Base-by-base conservation (phyloP, 257 asterid genomes). In the Petunia secreta region DNA sequence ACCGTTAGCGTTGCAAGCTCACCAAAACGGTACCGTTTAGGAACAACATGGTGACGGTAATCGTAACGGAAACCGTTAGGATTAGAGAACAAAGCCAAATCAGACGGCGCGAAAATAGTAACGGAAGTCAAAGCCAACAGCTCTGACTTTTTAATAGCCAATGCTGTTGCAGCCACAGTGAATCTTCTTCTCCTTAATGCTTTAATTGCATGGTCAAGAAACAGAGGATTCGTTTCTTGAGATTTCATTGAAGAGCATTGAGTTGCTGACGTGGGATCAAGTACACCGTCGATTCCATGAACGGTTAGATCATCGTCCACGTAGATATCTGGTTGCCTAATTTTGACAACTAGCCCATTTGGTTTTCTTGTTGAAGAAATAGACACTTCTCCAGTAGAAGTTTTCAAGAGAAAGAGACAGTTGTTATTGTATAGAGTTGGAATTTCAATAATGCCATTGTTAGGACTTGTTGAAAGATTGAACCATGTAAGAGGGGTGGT, bases 301-400 rank as follows among this genome's bases (percentile, higher is more conserved):
- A 92, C 87, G 75, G 82, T 79, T 54, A 92, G 85, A 53, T 81
- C 77, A 9, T 87, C 89, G 78, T 89, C 96, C n/a, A 84, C 88
- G 89, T 88, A 91, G 11, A 92, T 84, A 83, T 91, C 93, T 0
- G 93, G 96, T 69, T 89, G 97, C 8, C 93, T 87, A 80, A 92
- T 87, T 6, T 83, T 87, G 64, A 92, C 90, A 77, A 86, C 84
- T 25, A 25, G 25, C 3, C 79, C 55, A 53, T 58, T 40, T 0
- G 88, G 78, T 41, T 91, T 91, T 82, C 77, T 84, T 86, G 75
- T 82, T 5, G 93, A 75, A 8, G 94, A 90, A 54, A 92, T 55
- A 0, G 88, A 58, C n/a, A 90, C 11, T 6, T 86, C 89, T 38
- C 86, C 87, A 43, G 36, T 69, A 0, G 85, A 50, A 5, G 69